These are phyloP conservation scores for Emydomyces testavorans DNA, from an alignment of 2,329 filamentous ascomycete species.

Conservation along the genomic window DNA sequence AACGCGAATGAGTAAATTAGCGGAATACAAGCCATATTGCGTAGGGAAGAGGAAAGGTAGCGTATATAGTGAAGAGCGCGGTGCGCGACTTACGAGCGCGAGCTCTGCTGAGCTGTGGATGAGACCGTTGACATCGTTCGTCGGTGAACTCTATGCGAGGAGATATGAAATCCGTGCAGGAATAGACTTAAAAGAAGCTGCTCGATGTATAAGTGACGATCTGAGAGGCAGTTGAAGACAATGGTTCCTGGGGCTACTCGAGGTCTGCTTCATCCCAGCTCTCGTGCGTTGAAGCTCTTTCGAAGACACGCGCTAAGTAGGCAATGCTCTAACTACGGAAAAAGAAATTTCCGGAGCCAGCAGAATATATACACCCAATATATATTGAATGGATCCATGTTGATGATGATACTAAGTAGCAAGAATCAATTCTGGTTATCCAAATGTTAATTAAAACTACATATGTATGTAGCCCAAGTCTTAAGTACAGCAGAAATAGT, in stretches of 20 bases:
- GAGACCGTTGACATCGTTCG: constrained; percentile 73
- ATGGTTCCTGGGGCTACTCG: not conserved
- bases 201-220: not conserved
- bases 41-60: constrained; percentile 1
- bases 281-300: not conserved
- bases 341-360: not conserved
- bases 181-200: not conserved
- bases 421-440: too few species aligned
- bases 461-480: too few species aligned
- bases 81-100: constrained; percentile 46
- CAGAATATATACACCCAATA: too few species aligned
- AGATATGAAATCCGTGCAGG: not conserved
- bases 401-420: too few species aligned
- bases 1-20: constrained; percentile 8
- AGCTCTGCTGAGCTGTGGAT: constrained; percentile 62
- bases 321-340: not conserved
- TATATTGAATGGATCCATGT: too few species aligned
- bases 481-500: too few species aligned
- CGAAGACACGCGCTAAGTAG: too few species aligned
- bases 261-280: not conserved
- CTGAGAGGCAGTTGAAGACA: not conserved
- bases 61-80: not conserved
- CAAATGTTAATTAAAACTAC: too few species aligned
- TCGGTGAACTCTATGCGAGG: not conserved
- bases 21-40: not conserved